phyloP scores from a whole-genome alignment of 176 grass and related monocot species.

The Miscanthus lutarioriparius region DNA sequence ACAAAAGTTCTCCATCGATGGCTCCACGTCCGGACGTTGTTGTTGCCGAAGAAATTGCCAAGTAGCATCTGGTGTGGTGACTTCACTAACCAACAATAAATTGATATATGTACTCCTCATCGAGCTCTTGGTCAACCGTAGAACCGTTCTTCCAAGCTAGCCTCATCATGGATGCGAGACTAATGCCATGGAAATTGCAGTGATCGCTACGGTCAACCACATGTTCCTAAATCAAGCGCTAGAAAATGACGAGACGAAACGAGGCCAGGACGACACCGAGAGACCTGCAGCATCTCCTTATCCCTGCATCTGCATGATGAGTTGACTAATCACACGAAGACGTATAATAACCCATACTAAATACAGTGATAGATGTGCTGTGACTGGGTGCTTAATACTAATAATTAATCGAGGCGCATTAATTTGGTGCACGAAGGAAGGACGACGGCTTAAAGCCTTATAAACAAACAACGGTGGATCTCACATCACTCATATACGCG shows the following conservation, averaged over 20 bases:
- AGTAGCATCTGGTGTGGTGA: not conserved
- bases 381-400: not conserved
- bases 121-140: conserved; percentile 1
- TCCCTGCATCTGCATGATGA: too few relatives aligned
- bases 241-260: not conserved
- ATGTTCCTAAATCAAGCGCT: not conserved
- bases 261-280: not conserved
- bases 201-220: too few relatives aligned
- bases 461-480: conserved; percentile 4
- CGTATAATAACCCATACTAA: not conserved
- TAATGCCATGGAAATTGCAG: not conserved
- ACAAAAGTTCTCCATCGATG: not conserved
- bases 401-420: not conserved
- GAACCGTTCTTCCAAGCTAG: not conserved
- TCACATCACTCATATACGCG: not conserved
- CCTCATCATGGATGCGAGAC: not conserved
- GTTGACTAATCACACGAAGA: not conserved
- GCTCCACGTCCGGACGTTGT: not conserved
- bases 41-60: not conserved
- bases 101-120: not conserved
- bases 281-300: too few relatives aligned
- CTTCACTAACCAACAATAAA: not conserved
- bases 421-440: not conserved
- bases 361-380: not conserved
- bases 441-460: not conserved